Evolutionary conservation across 306 rosid genomes (phyloP).

Genomic region (Chamaecrista fasciculata): DNA sequence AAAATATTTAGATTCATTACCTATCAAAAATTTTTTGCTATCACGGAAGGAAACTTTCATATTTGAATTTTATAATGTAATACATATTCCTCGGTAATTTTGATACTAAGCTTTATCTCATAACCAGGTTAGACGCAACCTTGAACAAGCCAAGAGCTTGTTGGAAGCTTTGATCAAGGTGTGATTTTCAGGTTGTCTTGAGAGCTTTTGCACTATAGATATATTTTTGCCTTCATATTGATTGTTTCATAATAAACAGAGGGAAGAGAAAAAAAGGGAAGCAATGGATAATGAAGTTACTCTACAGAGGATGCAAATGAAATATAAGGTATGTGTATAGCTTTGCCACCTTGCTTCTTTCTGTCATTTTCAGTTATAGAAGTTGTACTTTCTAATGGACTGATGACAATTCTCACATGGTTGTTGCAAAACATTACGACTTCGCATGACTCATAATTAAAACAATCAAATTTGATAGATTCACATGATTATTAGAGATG

Average conservation of each 20-base stretch:
- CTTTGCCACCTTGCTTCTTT: neutral
- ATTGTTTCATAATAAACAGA: slow-evolving; percentile 48
- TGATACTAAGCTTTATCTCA: slow-evolving; percentile 14
- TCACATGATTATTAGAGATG: too few species aligned
- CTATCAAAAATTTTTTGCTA: neutral
- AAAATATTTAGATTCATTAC: slow-evolving; percentile 3
- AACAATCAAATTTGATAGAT: too few species aligned
- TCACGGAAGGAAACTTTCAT: too few species aligned
- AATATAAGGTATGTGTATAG: slow-evolving; percentile 66
- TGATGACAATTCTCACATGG: neutral
- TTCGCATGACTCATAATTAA: too few species aligned
- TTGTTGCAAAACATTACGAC: neutral
- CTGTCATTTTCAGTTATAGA: neutral
- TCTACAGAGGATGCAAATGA: slow-evolving; percentile 86
- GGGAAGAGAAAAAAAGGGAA: slow-evolving; percentile 88
- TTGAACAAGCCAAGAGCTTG: slow-evolving; percentile 93
- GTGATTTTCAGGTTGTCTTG: slow-evolving; percentile 16
- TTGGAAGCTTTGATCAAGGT: slow-evolving; percentile 92
- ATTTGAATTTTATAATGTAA: slow-evolving; percentile 9
- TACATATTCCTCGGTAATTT: neutral
- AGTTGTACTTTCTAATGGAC: neutral
- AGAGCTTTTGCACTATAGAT: slow-evolving; percentile 11
- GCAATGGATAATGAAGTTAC: slow-evolving; percentile 84
- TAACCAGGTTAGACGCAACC: slow-evolving; percentile 91
- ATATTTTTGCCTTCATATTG: slow-evolving; percentile 22